These are phyloP conservation scores for Penicillium dipodomyicola DNA, from an alignment of 495 filamentous ascomycete genomes.

Conservation along the genomic window DNA sequence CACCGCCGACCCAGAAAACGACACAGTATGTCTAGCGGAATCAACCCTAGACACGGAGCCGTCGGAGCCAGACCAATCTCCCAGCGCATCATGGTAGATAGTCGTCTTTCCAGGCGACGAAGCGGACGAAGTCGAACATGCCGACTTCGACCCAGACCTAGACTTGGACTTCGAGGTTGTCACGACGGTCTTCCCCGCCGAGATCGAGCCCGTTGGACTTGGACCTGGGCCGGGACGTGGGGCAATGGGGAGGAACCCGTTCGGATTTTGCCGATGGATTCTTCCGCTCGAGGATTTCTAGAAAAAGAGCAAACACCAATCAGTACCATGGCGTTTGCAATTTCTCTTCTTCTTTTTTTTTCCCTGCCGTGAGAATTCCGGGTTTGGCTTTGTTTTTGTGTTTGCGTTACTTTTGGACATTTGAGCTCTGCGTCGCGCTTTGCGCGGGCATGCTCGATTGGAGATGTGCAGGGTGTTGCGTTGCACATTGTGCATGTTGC, in stretches of 20 bases:
- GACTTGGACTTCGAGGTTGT: slow-evolving; percentile 1
- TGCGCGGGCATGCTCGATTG: slow-evolving; percentile 86
- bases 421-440: slow-evolving; percentile 87
- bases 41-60: slow-evolving; percentile 8
- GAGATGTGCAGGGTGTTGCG: slow-evolving; percentile 83
- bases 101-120: slow-evolving; percentile 11
- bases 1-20: background rate
- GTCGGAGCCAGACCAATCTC: slow-evolving; percentile 28
- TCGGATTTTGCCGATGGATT: slow-evolving; percentile 29
- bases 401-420: slow-evolving; percentile 42
- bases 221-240: slow-evolving; percentile 39
- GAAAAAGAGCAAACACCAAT: slow-evolving; percentile 30
- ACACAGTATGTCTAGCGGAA: background rate
- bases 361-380: no score
- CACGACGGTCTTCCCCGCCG: slow-evolving; percentile 1
- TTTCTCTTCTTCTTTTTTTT: slow-evolving; percentile 12
- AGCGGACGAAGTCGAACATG: slow-evolving; percentile 11
- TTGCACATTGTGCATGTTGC: slow-evolving; percentile 95
- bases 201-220: slow-evolving; percentile 11
- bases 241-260: slow-evolving; percentile 39
- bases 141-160: slow-evolving; percentile 2
- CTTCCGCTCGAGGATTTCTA: slow-evolving; percentile 37
- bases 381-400: slow-evolving; percentile 24
- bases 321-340: slow-evolving; percentile 33
- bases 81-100: slow-evolving; percentile 5